These are phyloP conservation scores for Claviceps fusiformis DNA, from an alignment of 2,329 filamentous ascomycete genomes.

Conservation along the genomic window DNA sequence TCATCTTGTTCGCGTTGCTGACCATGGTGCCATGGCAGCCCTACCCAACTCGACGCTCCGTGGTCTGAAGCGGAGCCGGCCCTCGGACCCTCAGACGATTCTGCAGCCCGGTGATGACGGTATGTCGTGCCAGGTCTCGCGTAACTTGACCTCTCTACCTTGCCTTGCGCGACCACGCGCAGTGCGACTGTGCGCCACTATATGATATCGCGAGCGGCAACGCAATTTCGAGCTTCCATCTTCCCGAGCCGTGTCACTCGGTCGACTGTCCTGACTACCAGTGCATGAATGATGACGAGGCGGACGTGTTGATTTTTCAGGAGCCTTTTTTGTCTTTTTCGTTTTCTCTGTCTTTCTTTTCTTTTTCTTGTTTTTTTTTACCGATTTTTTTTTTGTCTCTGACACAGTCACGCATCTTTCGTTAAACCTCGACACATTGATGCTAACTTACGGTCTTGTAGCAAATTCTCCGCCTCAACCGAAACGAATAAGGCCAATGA, in stretches of 20 bases:
- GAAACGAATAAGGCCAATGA: slow-evolving; percentile 51
- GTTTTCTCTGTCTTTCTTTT: background rate
- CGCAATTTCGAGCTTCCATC: background rate
- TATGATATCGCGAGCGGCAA: background rate
- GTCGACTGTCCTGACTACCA: background rate
- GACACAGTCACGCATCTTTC: background rate
- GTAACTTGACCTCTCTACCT: slow-evolving; percentile 8
- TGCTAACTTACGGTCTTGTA: slow-evolving; percentile 11
- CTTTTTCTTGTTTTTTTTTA: background rate
- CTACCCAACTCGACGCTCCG: slow-evolving; percentile 42
- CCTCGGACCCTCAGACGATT: slow-evolving; percentile 50
- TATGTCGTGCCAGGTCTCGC: slow-evolving; percentile 39
- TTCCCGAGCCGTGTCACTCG: slow-evolving; percentile 1
- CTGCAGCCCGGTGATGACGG: slow-evolving; percentile 51
- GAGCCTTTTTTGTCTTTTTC: background rate
- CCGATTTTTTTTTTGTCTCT: too few species aligned
- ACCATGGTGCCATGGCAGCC: slow-evolving; percentile 23
- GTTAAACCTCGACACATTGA: background rate
- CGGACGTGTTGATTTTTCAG: background rate
- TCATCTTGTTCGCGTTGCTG: slow-evolving; percentile 12
- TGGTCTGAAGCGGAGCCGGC: slow-evolving; percentile 68
- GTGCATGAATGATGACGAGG: slow-evolving; percentile 1
- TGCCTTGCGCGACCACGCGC: slow-evolving; percentile 6
- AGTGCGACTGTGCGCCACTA: slow-evolving; percentile 5
- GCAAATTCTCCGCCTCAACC: slow-evolving; percentile 33